Percentiles rank a stretch among this genome's conserved stretches.
phyloP scores from a whole-genome alignment of 75 land plant genomes.

The Pinus taeda region DNA sequence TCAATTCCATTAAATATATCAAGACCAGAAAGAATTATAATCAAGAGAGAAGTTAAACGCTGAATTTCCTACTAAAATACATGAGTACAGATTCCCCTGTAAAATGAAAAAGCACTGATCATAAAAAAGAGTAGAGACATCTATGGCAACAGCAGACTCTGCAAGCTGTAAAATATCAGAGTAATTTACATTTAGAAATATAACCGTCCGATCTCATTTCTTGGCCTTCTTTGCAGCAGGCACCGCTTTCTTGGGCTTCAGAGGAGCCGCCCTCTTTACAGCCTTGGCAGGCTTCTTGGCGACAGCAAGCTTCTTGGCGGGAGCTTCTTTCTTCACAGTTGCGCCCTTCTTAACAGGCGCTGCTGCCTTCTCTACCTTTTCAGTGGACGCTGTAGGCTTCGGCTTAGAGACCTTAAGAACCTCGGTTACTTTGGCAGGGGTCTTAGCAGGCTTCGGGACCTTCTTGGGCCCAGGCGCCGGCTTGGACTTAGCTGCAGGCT shows the following conservation, averaged over 20 bases:
- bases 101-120: too few species aligned
- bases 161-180: too few species aligned
- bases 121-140: too few species aligned
- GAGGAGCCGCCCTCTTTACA: neutral
- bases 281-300: constrained; percentile 12
- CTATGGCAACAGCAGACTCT: too few species aligned
- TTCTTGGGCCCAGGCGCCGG: constrained; percentile 13
- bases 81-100: too few species aligned
- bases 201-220: neutral
- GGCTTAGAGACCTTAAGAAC: constrained; percentile 12
- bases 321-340: constrained; percentile 10
- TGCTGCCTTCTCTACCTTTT: neutral
- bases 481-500: constrained; percentile 18
- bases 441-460: constrained; percentile 9
- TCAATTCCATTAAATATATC: too few species aligned
- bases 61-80: too few species aligned
- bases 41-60: too few species aligned
- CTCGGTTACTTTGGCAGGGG: neutral
- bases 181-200: too few species aligned
- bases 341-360: constrained; percentile 11
- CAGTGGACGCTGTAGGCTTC: neutral
- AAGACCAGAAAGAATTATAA: too few species aligned
- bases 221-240: constrained; percentile 12
- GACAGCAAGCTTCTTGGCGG: neutral
- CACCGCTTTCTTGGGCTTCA: neutral